Conservation (phyloP, 2,329 filamentous ascomycete species). For the Colletotrichum melonis region DNA sequence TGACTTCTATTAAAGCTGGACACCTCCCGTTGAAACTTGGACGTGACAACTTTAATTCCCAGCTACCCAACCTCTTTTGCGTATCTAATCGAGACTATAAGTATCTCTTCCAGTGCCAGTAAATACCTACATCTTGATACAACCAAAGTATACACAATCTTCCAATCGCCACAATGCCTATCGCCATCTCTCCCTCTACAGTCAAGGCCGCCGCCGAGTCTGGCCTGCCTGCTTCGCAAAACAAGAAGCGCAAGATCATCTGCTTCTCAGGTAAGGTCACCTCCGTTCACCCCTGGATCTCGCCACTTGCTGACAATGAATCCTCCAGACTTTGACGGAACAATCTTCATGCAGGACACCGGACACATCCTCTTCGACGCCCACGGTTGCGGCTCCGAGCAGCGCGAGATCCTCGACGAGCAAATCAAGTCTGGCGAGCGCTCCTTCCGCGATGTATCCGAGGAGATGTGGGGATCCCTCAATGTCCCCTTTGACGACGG, state of each 20-base stretch:
- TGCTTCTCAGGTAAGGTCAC: constrained; percentile 64
- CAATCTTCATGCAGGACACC: constrained; percentile 78
- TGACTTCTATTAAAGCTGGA: constrained; percentile 33
- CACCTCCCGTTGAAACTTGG: constrained; percentile 25
- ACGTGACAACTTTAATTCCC: constrained; percentile 12
- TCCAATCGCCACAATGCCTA: constrained; percentile 48
- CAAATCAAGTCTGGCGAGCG: constrained; percentile 74
- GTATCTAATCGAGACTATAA: background rate
- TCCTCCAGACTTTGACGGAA: constrained; percentile 73
- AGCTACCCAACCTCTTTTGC: background rate
- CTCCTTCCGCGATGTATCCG: constrained; percentile 76
- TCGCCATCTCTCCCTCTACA: constrained; percentile 48
- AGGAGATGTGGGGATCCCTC: constrained; percentile 78
- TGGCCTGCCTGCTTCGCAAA: constrained; percentile 38
- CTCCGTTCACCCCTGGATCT: background rate
- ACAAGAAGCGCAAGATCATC: constrained; percentile 66
- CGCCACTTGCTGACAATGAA: constrained; percentile 33
- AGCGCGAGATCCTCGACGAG: constrained; percentile 67
- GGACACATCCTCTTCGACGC: constrained; percentile 76
- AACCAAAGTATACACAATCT: background rate
- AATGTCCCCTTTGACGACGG: constrained; percentile 75
- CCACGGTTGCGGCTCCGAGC: constrained; percentile 70
- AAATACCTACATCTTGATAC: constrained; percentile 8
- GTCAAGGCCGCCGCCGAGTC: constrained; percentile 42
- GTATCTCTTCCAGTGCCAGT: background rate